A percentile compares a stretch with the other conserved stretches of the same genome.
These are phyloP conservation scores for Vanrija sp. DNA, from an alignment of 1,284 basidiomycete genomes.

Conservation along the genomic window DNA sequence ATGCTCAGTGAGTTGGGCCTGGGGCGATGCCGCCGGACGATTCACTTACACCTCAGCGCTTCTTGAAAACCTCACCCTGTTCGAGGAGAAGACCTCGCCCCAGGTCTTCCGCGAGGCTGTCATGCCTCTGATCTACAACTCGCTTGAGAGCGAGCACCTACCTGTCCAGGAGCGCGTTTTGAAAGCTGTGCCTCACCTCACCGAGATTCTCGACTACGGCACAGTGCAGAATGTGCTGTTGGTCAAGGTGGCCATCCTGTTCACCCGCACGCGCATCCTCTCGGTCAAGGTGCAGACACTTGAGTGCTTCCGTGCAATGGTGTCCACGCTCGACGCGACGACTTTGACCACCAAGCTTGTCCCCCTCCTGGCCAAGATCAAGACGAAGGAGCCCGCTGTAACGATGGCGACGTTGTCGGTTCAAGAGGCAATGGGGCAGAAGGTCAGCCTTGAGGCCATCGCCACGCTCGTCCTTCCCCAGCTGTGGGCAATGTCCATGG, in stretches of 20 bases:
- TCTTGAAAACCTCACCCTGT: slow-evolving; percentile 79
- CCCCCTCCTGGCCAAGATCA: slow-evolving; percentile 86
- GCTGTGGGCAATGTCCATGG: slow-evolving; percentile 93
- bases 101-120: slow-evolving; percentile 88
- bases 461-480: slow-evolving; percentile 91
- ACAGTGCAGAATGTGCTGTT: slow-evolving; percentile 82
- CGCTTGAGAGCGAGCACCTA: slow-evolving; percentile 87
- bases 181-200: slow-evolving; percentile 76
- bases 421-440: slow-evolving; percentile 93
- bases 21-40: neutral
- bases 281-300: slow-evolving; percentile 87
- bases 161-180: slow-evolving; percentile 87
- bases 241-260: slow-evolving; percentile 80
- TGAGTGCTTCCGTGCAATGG: slow-evolving; percentile 83
- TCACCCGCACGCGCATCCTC: slow-evolving; percentile 80
- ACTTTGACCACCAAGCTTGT: slow-evolving; percentile 94
- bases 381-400: slow-evolving; percentile 89
- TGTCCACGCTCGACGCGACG: slow-evolving; percentile 84
- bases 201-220: slow-evolving; percentile 89
- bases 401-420: slow-evolving; percentile 93
- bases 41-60: slow-evolving; percentile 52
- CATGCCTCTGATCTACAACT: slow-evolving; percentile 89
- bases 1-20: slow-evolving; percentile 62
- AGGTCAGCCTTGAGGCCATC: slow-evolving; percentile 90
- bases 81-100: slow-evolving; percentile 87